Percentiles rank a stretch among this genome's conserved stretches.
phyloP scores from a whole-genome alignment of 108 stramenopile species.

The Thalassiosira profunda region DNA sequence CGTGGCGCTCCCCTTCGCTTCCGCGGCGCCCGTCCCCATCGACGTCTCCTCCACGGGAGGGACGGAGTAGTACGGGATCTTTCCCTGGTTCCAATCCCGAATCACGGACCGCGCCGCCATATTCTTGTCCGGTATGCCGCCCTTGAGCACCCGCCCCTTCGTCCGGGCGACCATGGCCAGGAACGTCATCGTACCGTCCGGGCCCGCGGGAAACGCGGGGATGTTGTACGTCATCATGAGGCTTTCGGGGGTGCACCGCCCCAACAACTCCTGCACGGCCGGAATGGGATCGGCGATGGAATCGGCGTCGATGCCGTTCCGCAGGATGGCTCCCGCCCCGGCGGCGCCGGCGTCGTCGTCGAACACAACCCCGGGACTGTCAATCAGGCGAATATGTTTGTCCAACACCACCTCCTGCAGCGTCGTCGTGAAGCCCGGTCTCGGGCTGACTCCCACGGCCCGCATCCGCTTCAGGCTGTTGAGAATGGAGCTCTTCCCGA shows the following conservation, averaged over 20 bases:
- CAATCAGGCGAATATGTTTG: slow-evolving; percentile 94
- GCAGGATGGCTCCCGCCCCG: slow-evolving; percentile 69
- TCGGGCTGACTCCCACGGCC: slow-evolving; percentile 95
- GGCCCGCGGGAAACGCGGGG: slow-evolving; percentile 82
- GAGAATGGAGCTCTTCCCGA: slow-evolving; percentile 95
- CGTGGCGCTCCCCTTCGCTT: slow-evolving; percentile 49
- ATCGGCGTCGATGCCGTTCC: slow-evolving; percentile 97
- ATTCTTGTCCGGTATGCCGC: slow-evolving; percentile 95
- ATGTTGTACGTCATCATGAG: slow-evolving; percentile 97
- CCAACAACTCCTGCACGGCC: slow-evolving; percentile 86
- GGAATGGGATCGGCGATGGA: slow-evolving; percentile 93
- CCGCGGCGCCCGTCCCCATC: slow-evolving; percentile 21
- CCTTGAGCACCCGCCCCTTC: slow-evolving; percentile 94
- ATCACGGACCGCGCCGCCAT: slow-evolving; percentile 93
- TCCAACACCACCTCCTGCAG: slow-evolving; percentile 98
- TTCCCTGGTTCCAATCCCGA: slow-evolving; percentile 98
- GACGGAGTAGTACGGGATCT: slow-evolving; percentile 92
- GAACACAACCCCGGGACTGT: slow-evolving; percentile 99
- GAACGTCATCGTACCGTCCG: slow-evolving; percentile 88
- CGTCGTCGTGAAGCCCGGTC: slow-evolving; percentile 96
- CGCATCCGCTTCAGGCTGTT: slow-evolving; percentile 94
- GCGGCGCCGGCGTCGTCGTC: slow-evolving; percentile 63
- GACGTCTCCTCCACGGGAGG: slow-evolving; percentile 61
- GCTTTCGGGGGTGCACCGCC: slow-evolving; percentile 84
- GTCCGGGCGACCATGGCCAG: slow-evolving; percentile 93